Conservation (phyloP, 345 rosid species). For the Pseudoturritis turrita region DNA sequence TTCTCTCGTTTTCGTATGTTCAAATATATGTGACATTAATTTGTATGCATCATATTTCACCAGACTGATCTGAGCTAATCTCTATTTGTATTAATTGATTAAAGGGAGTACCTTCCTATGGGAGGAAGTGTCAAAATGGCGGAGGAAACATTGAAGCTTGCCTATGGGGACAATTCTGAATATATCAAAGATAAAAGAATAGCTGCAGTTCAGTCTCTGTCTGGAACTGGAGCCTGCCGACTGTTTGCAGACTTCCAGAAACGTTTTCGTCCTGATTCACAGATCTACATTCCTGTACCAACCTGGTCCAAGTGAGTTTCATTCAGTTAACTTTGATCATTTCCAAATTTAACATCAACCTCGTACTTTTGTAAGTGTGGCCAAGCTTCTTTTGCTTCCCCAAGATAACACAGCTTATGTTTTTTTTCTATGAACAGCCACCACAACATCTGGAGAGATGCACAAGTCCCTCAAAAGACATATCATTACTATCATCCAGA, state of each 20-base stretch:
- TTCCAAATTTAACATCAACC: neutral
- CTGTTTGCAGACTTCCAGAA: slow-evolving; percentile 94
- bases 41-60: slow-evolving; percentile 1
- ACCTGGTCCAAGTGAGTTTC: slow-evolving; percentile 92
- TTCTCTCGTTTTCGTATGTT: neutral
- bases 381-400: slow-evolving; percentile 2
- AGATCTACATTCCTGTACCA: slow-evolving; percentile 86
- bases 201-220: slow-evolving; percentile 86
- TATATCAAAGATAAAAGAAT: slow-evolving; percentile 74
- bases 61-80: slow-evolving; percentile 2
- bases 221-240: slow-evolving; percentile 98
- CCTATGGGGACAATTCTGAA: slow-evolving; percentile 84
- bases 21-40: neutral
- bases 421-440: slow-evolving; percentile 56
- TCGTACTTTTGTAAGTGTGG: neutral
- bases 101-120: slow-evolving; percentile 99
- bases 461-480: slow-evolving; percentile 71
- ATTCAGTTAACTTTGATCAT: neutral
- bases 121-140: slow-evolving; percentile 94
- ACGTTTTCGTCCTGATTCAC: slow-evolving; percentile 79
- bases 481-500: slow-evolving; percentile 90
- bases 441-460: slow-evolving; percentile 98
- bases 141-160: slow-evolving; percentile 84
- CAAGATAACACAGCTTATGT: neutral
- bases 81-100: neutral